Evolutionary conservation across 257 asterid species (phyloP), one percentile per base, ranked within the genome.

Genomic region (Leonotis leonurus): DNA sequence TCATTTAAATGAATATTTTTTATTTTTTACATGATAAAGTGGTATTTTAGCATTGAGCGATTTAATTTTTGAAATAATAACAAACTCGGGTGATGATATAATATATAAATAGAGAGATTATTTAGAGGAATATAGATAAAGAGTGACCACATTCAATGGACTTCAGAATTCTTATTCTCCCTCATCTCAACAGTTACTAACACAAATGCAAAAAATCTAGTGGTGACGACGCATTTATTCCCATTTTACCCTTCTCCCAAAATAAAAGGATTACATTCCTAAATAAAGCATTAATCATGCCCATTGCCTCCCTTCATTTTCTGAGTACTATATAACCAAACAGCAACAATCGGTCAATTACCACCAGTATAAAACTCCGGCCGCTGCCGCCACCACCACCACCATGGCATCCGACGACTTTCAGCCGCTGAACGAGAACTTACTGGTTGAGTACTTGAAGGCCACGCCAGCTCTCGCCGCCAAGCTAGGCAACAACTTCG

Each of bases 381-480:
- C 78, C 60, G 43, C 72, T 40, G 29, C 40, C 33, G 8, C 51
- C 35, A 45, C 70, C 48, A 20, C 73, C 10, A 20, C 21, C 48
- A 8, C 27, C 6, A 85, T 85, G 95, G 73, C 82, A 17, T 71
- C 83, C 63, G 85, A 74, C 41, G 90, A 80, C 6, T 93, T 93
- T 44, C 82, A 77, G 45, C 81, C 91, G 39, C 78, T 89, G 67
- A 82, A 87, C 58, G 97, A 89, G 81, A 80, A 82, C 69, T 63
- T 75, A 54, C 56, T 93, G 75, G 67, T 85, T 70, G 97, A 87
- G 57, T 93, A 87, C 67, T 26, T 93, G 53, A 87, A 82, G 79
- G 69, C 88, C 17, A 85, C 99, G 24, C 95, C 97, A 6, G 14
- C 83, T 40, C 84, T 93, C 18, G 78, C 90, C 17, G 70, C 75